Conservation (phyloP, 2,329 filamentous ascomycete genomes). For the Calonectria pteridis region DNA sequence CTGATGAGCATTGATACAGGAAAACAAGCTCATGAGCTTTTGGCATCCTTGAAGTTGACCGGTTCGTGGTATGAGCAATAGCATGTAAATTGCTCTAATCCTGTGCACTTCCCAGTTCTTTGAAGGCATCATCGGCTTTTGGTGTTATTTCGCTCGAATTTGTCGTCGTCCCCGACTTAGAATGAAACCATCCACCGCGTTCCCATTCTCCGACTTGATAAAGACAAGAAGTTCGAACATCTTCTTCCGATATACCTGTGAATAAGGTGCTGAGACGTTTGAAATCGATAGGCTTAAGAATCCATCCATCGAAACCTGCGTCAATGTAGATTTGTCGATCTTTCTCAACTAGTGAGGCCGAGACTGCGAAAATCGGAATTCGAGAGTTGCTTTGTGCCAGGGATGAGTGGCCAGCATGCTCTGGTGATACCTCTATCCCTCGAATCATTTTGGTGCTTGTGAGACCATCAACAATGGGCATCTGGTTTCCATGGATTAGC, state of each 20-base stretch:
- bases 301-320: conserved; percentile 90
- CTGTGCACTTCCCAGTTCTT: conserved; percentile 31
- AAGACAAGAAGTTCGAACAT: conserved; percentile 70
- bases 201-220: conserved; percentile 85
- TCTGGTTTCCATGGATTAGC: conserved; percentile 63
- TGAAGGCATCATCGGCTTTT: conserved; percentile 38
- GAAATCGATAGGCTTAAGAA: conserved; percentile 89
- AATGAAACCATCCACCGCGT: conserved; percentile 83
- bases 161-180: conserved; percentile 27
- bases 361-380: conserved; percentile 88
- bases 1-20: no score
- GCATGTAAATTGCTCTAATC: background rate
- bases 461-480: conserved; percentile 91
- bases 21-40: background rate
- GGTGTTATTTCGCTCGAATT: conserved; percentile 43
- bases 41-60: background rate
- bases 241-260: conserved; percentile 73
- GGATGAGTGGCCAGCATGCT: conserved; percentile 65
- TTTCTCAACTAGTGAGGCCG: conserved; percentile 81
- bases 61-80: background rate
- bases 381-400: conserved; percentile 72
- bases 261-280: conserved; percentile 78
- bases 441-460: conserved; percentile 87
- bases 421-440: conserved; percentile 71
- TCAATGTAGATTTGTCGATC: conserved; percentile 78